Conservation (phyloP, 2,329 filamentous ascomycete genomes). For the Dactylellina sp. region DNA sequence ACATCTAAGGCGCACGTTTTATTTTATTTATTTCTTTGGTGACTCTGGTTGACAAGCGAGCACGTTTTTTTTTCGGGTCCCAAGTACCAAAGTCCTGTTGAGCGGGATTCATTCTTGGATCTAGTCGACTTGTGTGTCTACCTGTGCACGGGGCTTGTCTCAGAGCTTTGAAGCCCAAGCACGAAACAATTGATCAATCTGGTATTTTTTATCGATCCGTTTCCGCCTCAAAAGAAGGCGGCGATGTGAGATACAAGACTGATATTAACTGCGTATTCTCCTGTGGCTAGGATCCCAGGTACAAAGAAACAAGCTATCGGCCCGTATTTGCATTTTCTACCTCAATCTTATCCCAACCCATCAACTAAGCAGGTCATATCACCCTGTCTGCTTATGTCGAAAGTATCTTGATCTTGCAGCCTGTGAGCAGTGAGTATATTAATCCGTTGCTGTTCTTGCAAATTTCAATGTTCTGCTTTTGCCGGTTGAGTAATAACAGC, state of each 20-base stretch:
- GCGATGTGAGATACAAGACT: constrained; percentile 1
- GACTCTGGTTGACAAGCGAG: constrained; percentile 43
- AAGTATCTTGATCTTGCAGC: constrained; percentile 17
- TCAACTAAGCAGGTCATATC: not conserved
- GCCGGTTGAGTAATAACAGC: constrained; percentile 8
- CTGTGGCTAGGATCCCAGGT: constrained; percentile 40
- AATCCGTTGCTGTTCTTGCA: not conserved
- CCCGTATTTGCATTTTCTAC: not conserved
- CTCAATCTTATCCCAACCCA: constrained; percentile 10
- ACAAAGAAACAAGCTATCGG: not conserved
- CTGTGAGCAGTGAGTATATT: constrained; percentile 13
- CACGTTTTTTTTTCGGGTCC: constrained; percentile 44
- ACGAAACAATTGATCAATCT: constrained; percentile 37
- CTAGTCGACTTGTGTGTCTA: constrained; percentile 28
- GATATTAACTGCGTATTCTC: constrained; percentile 43
- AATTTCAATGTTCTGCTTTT: not conserved
- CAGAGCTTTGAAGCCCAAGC: constrained; percentile 6
- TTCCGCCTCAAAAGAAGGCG: constrained; percentile 13
- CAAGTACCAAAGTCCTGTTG: constrained; percentile 48
- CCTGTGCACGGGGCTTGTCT: constrained; percentile 48
- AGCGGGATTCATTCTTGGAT: constrained; percentile 31
- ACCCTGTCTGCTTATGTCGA: constrained; percentile 2
- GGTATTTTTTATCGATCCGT: constrained; percentile 4
- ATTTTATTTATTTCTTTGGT: constrained; percentile 22
- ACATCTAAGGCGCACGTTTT: constrained; percentile 20